Base-by-base conservation (phyloP, 2,329 filamentous ascomycete species). In the Colletotrichum tropicicola region DNA sequence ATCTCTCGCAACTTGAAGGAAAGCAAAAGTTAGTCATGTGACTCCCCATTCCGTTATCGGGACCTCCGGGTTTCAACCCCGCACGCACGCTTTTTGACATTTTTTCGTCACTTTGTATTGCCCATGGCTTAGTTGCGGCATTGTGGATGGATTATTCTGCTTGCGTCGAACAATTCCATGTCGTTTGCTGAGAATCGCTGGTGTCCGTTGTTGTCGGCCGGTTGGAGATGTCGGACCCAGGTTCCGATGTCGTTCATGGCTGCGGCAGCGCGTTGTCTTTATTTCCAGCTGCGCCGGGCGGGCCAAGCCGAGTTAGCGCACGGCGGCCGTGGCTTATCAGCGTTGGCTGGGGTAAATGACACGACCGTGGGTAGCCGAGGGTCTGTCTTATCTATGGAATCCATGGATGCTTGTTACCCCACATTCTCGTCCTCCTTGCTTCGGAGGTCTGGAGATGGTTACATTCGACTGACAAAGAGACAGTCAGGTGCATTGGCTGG, bases 1-100 rank as follows among this genome's bases (percentile, higher is more conserved):
- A 70, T 70, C 69, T 45, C 17, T 69, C 68, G 59, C 69, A 70
- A 19, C 69, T 70, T 54, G 43, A 5, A 17, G 44, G 23, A n/a
- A n/a, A n/a, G n/a, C n/a, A n/a, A n/a, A n/a, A n/a, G 54, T 67
- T 48, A 67, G 65, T 58, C 44, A 44, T 19, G 15, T 25, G 43
- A 51, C 30, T 28, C 30, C 10, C 6, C 5, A 12, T 15, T 35
- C 44, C 21, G 28, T 10, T n/a, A 21, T 58, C 48, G 30, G 28
- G 43, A 27, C 8, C n/a, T n/a, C n/a, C n/a, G n/a, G 25, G 39
- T 41, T 41, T 37, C 27, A 7, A 13, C 44, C n/a, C 13, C 27
- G 32, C 41, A 66, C 66, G 53, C 62, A 68, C 66, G 66, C 66
- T 63, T 66, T 66, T 37, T 66, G 63, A 51, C 64, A 66, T 51